Evolutionary conservation across 345 rosid species (phyloP).

Genomic region (Fremontodendron californicum): DNA sequence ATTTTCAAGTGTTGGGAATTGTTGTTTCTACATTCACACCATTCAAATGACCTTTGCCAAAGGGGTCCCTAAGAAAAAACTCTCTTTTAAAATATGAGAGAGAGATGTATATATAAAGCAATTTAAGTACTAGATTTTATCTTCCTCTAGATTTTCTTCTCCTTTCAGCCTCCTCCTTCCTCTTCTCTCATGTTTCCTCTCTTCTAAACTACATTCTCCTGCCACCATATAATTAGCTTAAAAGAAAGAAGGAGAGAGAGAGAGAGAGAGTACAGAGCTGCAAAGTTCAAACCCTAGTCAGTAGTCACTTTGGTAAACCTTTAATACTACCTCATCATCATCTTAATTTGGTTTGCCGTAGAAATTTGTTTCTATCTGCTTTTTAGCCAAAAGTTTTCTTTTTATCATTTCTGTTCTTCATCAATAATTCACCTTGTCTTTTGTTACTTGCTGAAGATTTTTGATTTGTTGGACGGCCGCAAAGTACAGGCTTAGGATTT

Average conservation of each 20-base stretch:
- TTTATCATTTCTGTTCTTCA: conserved; percentile 1
- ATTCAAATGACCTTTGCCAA: conserved; percentile 31
- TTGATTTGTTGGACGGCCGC: neutral
- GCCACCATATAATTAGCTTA: conserved; percentile 28
- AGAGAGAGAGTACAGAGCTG: no score
- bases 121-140: no score
- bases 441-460: conserved; percentile 17
- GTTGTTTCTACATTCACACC: conserved; percentile 25
- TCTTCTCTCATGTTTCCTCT: conserved; percentile 16
- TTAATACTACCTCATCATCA: neutral
- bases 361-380: conserved; percentile 4
- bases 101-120: no score
- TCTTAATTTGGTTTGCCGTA: neutral
- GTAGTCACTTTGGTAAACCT: conserved; percentile 15
- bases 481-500: neutral
- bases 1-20: conserved; percentile 32
- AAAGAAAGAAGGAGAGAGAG: no score
- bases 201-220: conserved; percentile 10
- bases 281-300: conserved; percentile 23
- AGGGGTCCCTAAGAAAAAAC: no score
- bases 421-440: conserved; percentile 13
- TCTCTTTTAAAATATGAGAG: conserved; percentile 3
- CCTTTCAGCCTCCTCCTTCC: no score
- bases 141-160: conserved; percentile 36
- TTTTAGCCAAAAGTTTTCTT: conserved; percentile 2